Percentiles rank a stretch among this genome's conserved stretches.
Evolutionary conservation across 495 filamentous ascomycete species (phyloP).

Genomic region (Physcia stellaris): DNA sequence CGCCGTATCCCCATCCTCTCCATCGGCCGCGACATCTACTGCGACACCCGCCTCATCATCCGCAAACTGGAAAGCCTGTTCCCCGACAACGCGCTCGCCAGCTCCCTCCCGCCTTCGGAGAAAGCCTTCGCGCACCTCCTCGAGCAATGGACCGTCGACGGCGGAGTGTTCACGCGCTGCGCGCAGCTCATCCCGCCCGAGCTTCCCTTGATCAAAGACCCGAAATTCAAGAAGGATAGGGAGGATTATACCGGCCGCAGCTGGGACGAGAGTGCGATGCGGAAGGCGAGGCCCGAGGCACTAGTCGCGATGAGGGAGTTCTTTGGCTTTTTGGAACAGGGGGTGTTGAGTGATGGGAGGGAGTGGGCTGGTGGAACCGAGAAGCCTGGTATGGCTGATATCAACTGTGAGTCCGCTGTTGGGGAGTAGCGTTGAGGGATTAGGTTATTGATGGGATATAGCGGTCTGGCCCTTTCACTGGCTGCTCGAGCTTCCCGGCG

Average conservation of each 20-base stretch:
- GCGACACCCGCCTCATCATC: constrained; percentile 47
- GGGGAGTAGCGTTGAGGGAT: background rate
- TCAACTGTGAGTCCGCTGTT: constrained; percentile 30
- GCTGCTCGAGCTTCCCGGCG: constrained; percentile 33
- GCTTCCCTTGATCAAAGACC: constrained; percentile 33
- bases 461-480: constrained; percentile 48
- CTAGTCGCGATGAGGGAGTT: constrained; percentile 25
- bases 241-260: constrained; percentile 26
- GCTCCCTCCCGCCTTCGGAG: constrained; percentile 10
- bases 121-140: constrained; percentile 24
- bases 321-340: constrained; percentile 37
- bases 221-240: constrained; percentile 38
- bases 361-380: constrained; percentile 37
- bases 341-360: constrained; percentile 40
- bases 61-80: constrained; percentile 38
- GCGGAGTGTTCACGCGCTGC: constrained; percentile 33
- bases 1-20: constrained; percentile 51
- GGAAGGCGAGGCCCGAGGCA: constrained; percentile 28
- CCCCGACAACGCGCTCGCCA: constrained; percentile 16
- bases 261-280: constrained; percentile 21
- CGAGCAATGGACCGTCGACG: constrained; percentile 28
- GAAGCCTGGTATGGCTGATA: constrained; percentile 38
- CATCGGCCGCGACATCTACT: constrained; percentile 41
- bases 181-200: constrained; percentile 32
- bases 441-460: constrained; percentile 6